Evolutionary conservation across 2,329 filamentous ascomycete genomes (phyloP), one percentile per base, ranked within the genome.

Genomic region (Cryoendolithus antarcticus): DNA sequence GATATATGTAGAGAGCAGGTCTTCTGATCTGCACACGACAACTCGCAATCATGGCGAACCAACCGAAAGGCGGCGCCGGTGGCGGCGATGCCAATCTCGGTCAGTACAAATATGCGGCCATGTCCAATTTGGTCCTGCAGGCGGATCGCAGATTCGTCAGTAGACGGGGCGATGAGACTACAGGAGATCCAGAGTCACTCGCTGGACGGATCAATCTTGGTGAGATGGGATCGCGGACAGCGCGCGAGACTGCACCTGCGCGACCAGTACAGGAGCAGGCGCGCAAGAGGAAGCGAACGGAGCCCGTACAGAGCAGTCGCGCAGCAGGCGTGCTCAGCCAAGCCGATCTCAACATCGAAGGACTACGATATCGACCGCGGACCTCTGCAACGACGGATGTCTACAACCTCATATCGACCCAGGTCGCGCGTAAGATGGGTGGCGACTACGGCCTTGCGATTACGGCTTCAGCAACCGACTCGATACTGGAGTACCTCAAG

Each of bases 41-140:
- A 3, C 3, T 19, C 34, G 38, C 38, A 34, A 34, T 36, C 30
- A 40, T 40, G 38, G 35, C 38, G 29, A 40, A 40, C 30, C 38
- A 40, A 40, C 38, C 35, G 34, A 40, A 40, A 32, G 38, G 38
- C 10, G 38, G 38, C 29, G 34, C 38, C 19, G 30, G 38, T 11
- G 52, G 51, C 47, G 55, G 52, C 36, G 53, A 53, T 43, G 56
- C 57, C 48, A 50, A 54, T 36, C 46, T 60, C 42, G 54, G 50
- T 37, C 56, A 60, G 51, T 61, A 61, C 53, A 61, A 61, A 47
- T 61, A 61, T 51, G 51, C 50, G 43, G 57, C 55, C 35, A 61
- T 98, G 91, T 98, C 91, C 69, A 98, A 98, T 78, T 82, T 98
- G 86, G 91, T 98, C 61, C 85, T 98, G 77, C 91, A 98, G 83